Base-by-base conservation (phyloP, 2,329 filamentous ascomycete species). In the Trichoderma sp. region DNA sequence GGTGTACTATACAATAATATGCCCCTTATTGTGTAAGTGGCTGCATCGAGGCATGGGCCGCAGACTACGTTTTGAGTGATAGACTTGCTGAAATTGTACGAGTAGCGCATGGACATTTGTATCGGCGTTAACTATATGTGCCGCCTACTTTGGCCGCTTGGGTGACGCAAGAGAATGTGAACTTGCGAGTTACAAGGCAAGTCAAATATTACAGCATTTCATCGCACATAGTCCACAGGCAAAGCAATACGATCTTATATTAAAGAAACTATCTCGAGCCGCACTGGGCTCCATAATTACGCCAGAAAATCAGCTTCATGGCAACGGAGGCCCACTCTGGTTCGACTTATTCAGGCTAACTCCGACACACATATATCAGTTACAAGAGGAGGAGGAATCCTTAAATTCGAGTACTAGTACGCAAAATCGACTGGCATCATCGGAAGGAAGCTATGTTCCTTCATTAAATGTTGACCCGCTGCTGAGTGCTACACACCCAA, bases 81-180 rank as follows among this genome's bases (percentile, higher is more conserved):
- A 14, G 16, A 24, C 11, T 19, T 64, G 14, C 52, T 56, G 2
- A 64, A 16, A 4, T 19, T 43, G 3, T 53, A 5, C 1, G 40
- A 31, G 5, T 16, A 64, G 61, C 3, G 52, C 33, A 11, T 43
- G 61, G 33, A 31, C 24, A 4, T 64, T 64, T 31, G 61, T 64
- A 0, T 64, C 61, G 4, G 61, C 61, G 0, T 64, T 56, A 24
- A 64, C 61, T 1, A 24, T 64, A 4, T 64, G 61, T 21, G 61
- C 61, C 6, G 61, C 49, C 35, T 64, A 63, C 31, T 63, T 63
- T 10, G 60, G 60, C 35, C 49, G 31, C 6, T 10, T 63, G 3
- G 60, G 60, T 5, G 47, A 63, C 10, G 47, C 60, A 5, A 35
- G n/a, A 29, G 60, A 63, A 53, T 63, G 60, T 10, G 60, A 63